Percentiles rank a stretch among this genome's conserved stretches.
Conservation (phyloP, 805 yeast species). For the Clavispora asparagi region DNA sequence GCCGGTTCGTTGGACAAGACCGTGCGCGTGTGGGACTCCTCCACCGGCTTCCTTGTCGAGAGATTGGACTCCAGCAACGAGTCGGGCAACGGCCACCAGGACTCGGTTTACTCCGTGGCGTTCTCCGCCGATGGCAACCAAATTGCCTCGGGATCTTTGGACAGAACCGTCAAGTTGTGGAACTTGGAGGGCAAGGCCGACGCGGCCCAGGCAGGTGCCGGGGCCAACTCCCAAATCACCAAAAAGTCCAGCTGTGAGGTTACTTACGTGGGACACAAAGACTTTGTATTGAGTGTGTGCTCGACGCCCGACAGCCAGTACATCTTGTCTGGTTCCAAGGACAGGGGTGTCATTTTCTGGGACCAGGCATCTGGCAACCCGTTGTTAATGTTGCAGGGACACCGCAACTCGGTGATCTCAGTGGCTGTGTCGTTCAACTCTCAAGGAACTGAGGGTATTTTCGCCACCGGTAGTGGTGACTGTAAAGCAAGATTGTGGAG, state of each 20-base stretch:
- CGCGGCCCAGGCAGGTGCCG: constrained; percentile 15
- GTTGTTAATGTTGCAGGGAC: constrained; percentile 93
- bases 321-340: constrained; percentile 91
- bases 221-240: constrained; percentile 13
- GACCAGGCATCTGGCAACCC: constrained; percentile 89
- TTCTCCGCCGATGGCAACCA: constrained; percentile 89
- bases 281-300: constrained; percentile 90
- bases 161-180: constrained; percentile 95
- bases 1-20: constrained; percentile 96
- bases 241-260: constrained; percentile 69
- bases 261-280: constrained; percentile 93
- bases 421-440: constrained; percentile 87
- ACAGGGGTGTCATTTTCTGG: constrained; percentile 97
- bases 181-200: constrained; percentile 60
- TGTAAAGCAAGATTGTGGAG: constrained; percentile 97
- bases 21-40: constrained; percentile 95
- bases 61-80: constrained; percentile 86
- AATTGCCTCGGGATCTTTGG: constrained; percentile 91
- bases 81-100: constrained; percentile 89
- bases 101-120: constrained; percentile 91
- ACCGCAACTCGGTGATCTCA: constrained; percentile 89
- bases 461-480: constrained; percentile 97
- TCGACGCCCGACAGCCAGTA: constrained; percentile 90
- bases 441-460: constrained; percentile 69
- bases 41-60: constrained; percentile 87